Base-by-base conservation (phyloP, 345 rosid species). In the Hibiscus tridactylites region DNA sequence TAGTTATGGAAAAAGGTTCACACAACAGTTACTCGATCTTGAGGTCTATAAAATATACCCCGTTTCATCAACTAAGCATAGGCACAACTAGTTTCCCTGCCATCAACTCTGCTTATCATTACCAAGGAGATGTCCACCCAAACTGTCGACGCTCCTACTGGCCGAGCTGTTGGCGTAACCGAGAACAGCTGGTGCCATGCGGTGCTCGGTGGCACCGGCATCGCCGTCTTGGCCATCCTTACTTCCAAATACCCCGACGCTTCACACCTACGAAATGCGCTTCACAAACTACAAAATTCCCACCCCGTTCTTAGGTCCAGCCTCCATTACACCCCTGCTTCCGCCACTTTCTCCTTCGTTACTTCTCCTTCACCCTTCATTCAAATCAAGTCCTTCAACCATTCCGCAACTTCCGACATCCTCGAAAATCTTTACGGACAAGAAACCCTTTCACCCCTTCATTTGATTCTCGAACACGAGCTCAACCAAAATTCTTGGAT, bases 401-500 rank as follows among this genome's bases (percentile, higher is more conserved):
- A 71, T 24, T 65, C 67, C 0, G 54, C 77, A 16, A 84, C 87
- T 59, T 59, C 50, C 1, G 66, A 31, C 2, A 76, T 84, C 66
- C 66, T 84, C 3, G 3, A 44, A 44, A 44, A 44, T 44, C 47
- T 44, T 44, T 44, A 44, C 47, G 2, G 47, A 9, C 70, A 73
- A 64, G 47, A 35, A 29, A 24, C 19, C 70, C 13, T 66, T 37
- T 62, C 86, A 0, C 85, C 80, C 16, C 29, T 83, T 9, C 85
- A 83, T n/a, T 50, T 78, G 28, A 56, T 83, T 65, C 76, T 81
- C 5, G 88, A 85, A 31, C 88, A 85, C 9, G 88, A 79, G 46
- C 85, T 85, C 13, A 85, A 85, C 71, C 57, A 75, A 31, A 81
- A 85, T 68, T 13, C 59, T 0, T 85, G 86, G 86, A 9, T 6